Conservation (phyloP, 2,329 filamentous ascomycete genomes). For the Aspergillus niger region DNA sequence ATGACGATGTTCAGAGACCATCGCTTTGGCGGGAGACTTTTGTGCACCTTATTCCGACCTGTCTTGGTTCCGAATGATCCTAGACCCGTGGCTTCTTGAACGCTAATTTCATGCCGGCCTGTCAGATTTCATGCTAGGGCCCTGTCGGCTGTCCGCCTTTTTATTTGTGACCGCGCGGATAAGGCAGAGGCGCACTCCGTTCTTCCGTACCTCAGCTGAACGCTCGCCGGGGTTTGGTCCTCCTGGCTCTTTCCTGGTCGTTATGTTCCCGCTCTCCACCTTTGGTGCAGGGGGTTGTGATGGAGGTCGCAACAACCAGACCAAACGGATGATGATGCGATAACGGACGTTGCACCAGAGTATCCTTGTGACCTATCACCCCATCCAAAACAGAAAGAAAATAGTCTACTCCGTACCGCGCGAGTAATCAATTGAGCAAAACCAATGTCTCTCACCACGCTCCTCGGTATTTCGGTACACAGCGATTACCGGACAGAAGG, state of each 20-base stretch:
- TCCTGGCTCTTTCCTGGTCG: not conserved
- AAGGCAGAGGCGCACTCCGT: not conserved
- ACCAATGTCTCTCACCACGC: not conserved
- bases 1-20: conserved; percentile 6
- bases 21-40: not conserved
- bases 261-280: not conserved
- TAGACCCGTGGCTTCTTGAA: conserved; percentile 1
- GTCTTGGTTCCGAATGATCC: not conserved
- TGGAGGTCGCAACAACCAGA: conserved; percentile 1
- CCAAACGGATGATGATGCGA: not conserved
- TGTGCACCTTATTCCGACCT: conserved; percentile 2
- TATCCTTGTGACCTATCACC: not conserved
- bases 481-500: not conserved
- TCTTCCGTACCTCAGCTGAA: not conserved
- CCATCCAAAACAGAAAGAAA: not conserved
- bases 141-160: not conserved
- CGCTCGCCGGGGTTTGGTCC: not conserved
- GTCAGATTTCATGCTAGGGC: not conserved
- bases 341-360: not conserved
- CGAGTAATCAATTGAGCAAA: not conserved
- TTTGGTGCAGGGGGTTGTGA: not conserved
- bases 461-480: not conserved
- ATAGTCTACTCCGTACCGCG: not conserved
- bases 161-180: not conserved
- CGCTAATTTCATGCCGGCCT: not conserved